Percentiles rank a stretch among this genome's conserved stretches.
These are phyloP conservation scores for Anacardium occidentale DNA, from an alignment of 345 rosid species.

Conservation along the genomic window DNA sequence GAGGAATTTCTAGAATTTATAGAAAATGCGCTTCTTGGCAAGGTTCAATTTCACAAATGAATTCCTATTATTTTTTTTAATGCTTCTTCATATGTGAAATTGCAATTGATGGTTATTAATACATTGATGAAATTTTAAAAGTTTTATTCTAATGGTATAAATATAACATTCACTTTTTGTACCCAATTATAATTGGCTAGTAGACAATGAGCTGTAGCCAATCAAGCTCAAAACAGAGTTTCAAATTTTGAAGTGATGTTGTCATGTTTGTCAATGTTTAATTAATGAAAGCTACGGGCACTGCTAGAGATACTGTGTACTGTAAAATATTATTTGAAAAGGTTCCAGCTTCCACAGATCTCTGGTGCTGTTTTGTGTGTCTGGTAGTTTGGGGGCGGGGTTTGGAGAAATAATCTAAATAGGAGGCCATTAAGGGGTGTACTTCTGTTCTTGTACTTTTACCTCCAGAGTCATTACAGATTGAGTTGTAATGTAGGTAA, in stretches of 20 bases:
- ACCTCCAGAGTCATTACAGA: background rate
- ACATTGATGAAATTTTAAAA: background rate
- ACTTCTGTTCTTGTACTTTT: background rate
- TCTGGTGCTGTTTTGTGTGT: background rate
- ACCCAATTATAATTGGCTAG: background rate
- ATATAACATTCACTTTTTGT: background rate
- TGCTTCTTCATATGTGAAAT: background rate
- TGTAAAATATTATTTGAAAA: background rate
- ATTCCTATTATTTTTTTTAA: background rate
- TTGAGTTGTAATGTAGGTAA: background rate
- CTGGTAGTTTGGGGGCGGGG: background rate
- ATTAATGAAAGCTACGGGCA: background rate
- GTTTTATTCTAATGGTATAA: background rate
- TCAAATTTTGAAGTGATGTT: background rate
- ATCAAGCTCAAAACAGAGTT: background rate
- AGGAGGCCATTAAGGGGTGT: background rate
- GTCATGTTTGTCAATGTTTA: background rate
- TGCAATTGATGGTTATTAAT: background rate
- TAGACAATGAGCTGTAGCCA: background rate
- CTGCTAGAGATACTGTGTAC: background rate
- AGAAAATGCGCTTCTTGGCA: conserved; percentile 61
- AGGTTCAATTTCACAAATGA: conserved; percentile 44
- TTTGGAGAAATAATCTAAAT: background rate
- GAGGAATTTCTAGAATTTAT: conserved; percentile 60
- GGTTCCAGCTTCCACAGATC: too few relatives aligned